Conservation (phyloP, 1,284 basidiomycete genomes). For the Cutaneotrichosporon sp. region DNA sequence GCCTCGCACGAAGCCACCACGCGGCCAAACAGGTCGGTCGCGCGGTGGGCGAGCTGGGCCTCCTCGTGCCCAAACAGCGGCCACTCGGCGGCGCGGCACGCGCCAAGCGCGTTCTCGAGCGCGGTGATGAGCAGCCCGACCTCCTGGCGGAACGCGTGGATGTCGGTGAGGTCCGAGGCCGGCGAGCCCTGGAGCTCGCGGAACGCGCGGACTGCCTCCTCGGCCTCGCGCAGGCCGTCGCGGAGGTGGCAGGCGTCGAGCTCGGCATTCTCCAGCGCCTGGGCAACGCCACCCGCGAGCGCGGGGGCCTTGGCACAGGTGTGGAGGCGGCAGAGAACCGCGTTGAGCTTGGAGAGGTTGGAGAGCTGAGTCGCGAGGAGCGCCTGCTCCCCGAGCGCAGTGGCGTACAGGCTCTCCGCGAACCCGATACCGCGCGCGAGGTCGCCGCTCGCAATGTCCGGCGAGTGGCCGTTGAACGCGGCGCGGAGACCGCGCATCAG, state of each 20-base stretch:
- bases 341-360: constrained; percentile 12
- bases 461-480: constrained; percentile 69
- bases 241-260: constrained; percentile 27
- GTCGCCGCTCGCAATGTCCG: constrained; percentile 81
- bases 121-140: constrained; percentile 26
- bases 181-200: constrained; percentile 38
- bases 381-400: constrained; percentile 60
- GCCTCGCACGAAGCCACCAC: constrained; percentile 6
- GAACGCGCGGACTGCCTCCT: constrained; percentile 37
- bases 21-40: constrained; percentile 14
- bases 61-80: constrained; percentile 35
- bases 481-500: constrained; percentile 69
- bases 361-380: constrained; percentile 18
- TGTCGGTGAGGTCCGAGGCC: constrained; percentile 28
- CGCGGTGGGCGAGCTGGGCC: constrained; percentile 20
- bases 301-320: constrained; percentile 27
- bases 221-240: constrained; percentile 36
- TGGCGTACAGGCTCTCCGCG: constrained; percentile 73
- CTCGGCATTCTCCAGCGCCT: constrained; percentile 27
- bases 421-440: constrained; percentile 76
- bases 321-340: constrained; percentile 22
- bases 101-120: constrained; percentile 27
- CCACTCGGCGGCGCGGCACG: constrained; percentile 26
- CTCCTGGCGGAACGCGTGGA: constrained; percentile 37
- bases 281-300: constrained; percentile 29